Evolutionary conservation across 1,139 yeast genomes (phyloP).

Genomic region (Schwanniomyces etchellsii): DNA sequence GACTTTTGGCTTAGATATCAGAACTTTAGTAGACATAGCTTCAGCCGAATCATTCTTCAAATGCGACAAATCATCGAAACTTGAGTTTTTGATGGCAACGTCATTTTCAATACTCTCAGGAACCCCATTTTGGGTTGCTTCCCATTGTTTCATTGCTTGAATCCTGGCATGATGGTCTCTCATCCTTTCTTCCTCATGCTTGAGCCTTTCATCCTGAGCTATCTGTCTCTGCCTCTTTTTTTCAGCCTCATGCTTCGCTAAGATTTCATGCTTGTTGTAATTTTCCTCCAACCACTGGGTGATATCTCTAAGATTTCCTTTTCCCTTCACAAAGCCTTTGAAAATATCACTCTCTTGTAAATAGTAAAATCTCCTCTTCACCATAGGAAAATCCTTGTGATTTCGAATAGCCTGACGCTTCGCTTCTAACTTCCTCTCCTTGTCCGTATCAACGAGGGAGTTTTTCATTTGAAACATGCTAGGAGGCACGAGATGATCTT

Average conservation of each 20-base stretch:
- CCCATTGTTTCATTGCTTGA: conserved; percentile 1
- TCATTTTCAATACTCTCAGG: conserved; percentile 17
- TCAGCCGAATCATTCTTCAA: conserved; percentile 2
- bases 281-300: conserved; percentile 43
- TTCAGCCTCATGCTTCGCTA: conserved; percentile 21
- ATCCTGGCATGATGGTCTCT: conserved; percentile 10
- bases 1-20: conserved; percentile 44
- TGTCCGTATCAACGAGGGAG: conserved; percentile 14
- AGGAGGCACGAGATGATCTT: conserved; percentile 9
- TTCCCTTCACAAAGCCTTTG: conserved; percentile 56
- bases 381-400: conserved; percentile 44
- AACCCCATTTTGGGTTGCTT: conserved; percentile 1
- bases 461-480: conserved; percentile 8
- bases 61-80: conserved; percentile 20
- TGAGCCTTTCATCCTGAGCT: conserved; percentile 10
- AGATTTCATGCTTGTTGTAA: conserved; percentile 24
- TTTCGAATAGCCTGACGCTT: conserved; percentile 35
- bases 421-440: conserved; percentile 25
- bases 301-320: conserved; percentile 51
- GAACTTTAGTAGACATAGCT: conserved; percentile 50
- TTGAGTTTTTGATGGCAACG: conserved; percentile 31
- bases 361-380: conserved; percentile 42
- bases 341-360: conserved; percentile 47
- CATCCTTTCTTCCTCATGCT: conserved; percentile 13
- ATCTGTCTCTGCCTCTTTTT: conserved; percentile 11